Percentiles rank a stretch among this genome's conserved stretches.
phyloP scores from a whole-genome alignment of 2,329 filamentous ascomycete genomes.

The Penicillium sp. region DNA sequence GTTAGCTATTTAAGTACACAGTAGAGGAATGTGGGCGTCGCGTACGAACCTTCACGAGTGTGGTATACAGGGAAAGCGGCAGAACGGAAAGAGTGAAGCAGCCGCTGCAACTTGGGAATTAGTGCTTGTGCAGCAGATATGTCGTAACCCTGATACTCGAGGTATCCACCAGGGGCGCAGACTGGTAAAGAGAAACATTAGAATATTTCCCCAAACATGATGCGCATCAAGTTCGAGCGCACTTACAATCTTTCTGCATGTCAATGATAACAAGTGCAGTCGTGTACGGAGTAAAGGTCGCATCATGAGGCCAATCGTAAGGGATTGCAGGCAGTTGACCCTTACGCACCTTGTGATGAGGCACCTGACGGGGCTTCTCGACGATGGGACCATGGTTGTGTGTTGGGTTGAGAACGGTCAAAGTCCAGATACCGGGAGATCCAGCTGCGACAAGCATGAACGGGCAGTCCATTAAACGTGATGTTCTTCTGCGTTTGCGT shows the following conservation, averaged over 20 bases:
- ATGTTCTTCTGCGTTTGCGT: constrained; percentile 44
- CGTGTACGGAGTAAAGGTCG: constrained; percentile 44
- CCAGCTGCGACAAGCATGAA: constrained; percentile 46
- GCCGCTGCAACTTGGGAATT: constrained; percentile 41
- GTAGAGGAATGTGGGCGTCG: neutral
- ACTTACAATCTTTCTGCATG: constrained; percentile 50
- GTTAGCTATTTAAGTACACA: constrained; percentile 8
- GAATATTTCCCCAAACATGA: neutral
- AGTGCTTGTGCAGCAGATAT: constrained; percentile 39
- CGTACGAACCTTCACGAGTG: constrained; percentile 43
- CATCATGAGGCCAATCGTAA: constrained; percentile 49
- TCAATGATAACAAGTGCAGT: constrained; percentile 49
- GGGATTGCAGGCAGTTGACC: constrained; percentile 43
- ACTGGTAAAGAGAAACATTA: constrained; percentile 28
- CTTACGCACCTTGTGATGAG: constrained; percentile 44
- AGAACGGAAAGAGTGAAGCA: constrained; percentile 40
- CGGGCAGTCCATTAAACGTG: constrained; percentile 45
- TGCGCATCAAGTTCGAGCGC: neutral
- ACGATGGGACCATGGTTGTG: constrained; percentile 45
- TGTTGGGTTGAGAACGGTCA: constrained; percentile 42
- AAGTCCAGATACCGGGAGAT: constrained; percentile 44
- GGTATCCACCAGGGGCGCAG: constrained; percentile 44
- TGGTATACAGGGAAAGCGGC: constrained; percentile 45
- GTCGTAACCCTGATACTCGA: constrained; percentile 47
- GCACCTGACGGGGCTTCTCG: constrained; percentile 41